These are phyloP conservation scores for Adansonia madagascariensis DNA, from an alignment of 441 rosid genomes.

Conservation along the genomic window DNA sequence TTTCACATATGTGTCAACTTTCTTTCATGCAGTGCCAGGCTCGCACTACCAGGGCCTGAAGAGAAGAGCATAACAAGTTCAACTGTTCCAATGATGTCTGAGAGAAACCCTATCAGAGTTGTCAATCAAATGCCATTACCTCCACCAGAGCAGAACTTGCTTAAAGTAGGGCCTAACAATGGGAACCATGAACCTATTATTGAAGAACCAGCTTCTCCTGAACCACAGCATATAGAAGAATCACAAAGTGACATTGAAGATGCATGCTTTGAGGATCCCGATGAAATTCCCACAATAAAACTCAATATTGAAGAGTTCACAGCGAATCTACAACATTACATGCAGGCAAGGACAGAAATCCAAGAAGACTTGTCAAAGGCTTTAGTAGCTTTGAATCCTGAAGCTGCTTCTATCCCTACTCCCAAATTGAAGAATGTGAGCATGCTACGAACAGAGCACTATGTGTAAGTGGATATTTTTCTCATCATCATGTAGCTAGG, in stretches of 20 bases:
- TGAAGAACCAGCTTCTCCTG: constrained; percentile 88
- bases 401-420: constrained; percentile 71
- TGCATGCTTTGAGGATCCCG: constrained; percentile 63
- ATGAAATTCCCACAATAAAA: constrained; percentile 79
- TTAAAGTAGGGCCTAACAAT: constrained; percentile 28
- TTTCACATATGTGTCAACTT: constrained; percentile 27
- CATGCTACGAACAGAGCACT: constrained; percentile 91
- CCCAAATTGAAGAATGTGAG: constrained; percentile 81
- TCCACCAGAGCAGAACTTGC: constrained; percentile 44
- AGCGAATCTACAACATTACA: constrained; percentile 57
- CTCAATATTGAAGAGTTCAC: constrained; percentile 71
- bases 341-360: constrained; percentile 74
- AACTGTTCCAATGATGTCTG: constrained; percentile 41
- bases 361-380: constrained; percentile 90
- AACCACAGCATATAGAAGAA: constrained; percentile 49
- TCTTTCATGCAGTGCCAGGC: constrained; percentile 79
- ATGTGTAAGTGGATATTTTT: constrained; percentile 78
- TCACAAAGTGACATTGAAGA: constrained; percentile 77
- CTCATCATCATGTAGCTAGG: constrained; percentile 21
- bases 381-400: constrained; percentile 78
- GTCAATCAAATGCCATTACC: constrained; percentile 50
- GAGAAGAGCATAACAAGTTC: constrained; percentile 62
- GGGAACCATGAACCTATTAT: constrained; percentile 63
- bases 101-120: constrained; percentile 38
- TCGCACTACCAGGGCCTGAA: constrained; percentile 89